Evolutionary conservation across 306 rosid species (phyloP), one percentile per base, ranked within the genome.

Genomic region (Rosa lucieae): DNA sequence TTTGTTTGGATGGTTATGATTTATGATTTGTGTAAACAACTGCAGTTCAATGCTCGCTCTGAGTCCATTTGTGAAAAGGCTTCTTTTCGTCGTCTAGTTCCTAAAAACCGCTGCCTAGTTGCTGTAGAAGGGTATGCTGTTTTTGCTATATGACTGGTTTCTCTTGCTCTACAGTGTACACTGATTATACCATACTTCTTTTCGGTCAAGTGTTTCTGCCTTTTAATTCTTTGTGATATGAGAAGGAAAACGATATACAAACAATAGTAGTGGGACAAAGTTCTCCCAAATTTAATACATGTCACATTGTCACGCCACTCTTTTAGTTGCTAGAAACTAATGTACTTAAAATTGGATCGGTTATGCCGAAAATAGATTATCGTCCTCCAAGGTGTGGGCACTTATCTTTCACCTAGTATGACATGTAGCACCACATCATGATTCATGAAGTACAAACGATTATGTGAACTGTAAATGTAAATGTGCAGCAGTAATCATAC

Each of bases 1-100:
- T 46, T 72, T 29, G 72, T 59, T 11, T 58, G 14, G 66, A 37
- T 9, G 59, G 44, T 69, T 77, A 39, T 14, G 56, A 63, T 77
- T 39, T 81, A 14, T 83, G 59, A 74, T 67, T 12, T 72, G 61
- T 66, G 39, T 17, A 76, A 17, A 63, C 43, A 32, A 40, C 79
- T 83, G 80, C 88, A 93, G 98, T 93, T 93, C 85, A 93, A 93
- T 86, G 97, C 97, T 82, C 87, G 97, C 17, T 87, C 93, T 68
- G 97, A 91, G 79, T 91, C 97, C 53, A 79, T 93, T 6, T 74
- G 77, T 81, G 95, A 90, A 71, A 91, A 87, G 80, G 89, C 97
- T 65, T 91, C 98, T 69, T 91, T 93, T 84, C 90, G 91, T 10
- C 93, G 95, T 37, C 81, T 91, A 55, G 70, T 89, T 84, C 95